Evolutionary conservation across 805 yeast genomes (phyloP), one percentile per base, ranked within the genome.

Genomic region (Barnettozyma sucrosica): DNA sequence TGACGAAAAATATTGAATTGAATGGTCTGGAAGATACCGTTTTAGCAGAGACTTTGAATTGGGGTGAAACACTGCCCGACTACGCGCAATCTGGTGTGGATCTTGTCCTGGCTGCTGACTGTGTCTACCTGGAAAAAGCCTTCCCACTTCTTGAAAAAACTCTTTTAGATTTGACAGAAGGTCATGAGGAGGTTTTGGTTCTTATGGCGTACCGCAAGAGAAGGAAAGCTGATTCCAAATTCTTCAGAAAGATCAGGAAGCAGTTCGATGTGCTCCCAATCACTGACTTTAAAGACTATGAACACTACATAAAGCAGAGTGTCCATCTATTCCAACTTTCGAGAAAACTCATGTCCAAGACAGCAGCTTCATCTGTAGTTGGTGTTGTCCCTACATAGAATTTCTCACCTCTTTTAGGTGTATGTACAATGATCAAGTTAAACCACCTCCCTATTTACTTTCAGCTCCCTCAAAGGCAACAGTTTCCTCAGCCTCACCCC

Each of bases 71-170:
- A 2, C 51, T 72, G 11, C 76, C 77, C 5, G 63, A 53, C 0
- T 68, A 65, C 45, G 64, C 71, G 10, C 34, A 52, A 10, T 56
- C 55, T 1, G 64, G 60, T 5, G 67, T 69, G 4, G 81, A 77
- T 58, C 61, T 77, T 5, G 61, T 79, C 3, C 56, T 79, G 21
- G 83, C 83, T 5, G 83, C 83, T 0, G 84, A 79, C 58, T 78
- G 83, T 59, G 83, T 79, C 13, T 79, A 79, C 49, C 63, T 75
- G 24, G 83, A 77, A 53, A 56, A 65, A 9, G 79, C 81, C 3
- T 79, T 79, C 55, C 80, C 79, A 5, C 55, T 77, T 36, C 57
- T 79, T 34, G 77, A 75, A 45, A 61, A 66, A 49, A 79, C 83
- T 0, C 59, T 79, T 26, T 49, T 76, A 32, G 77, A 76, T 49